phyloP scores from a whole-genome alignment of 139 green algal genomes.

The Chlamydomonas schloesseri region DNA sequence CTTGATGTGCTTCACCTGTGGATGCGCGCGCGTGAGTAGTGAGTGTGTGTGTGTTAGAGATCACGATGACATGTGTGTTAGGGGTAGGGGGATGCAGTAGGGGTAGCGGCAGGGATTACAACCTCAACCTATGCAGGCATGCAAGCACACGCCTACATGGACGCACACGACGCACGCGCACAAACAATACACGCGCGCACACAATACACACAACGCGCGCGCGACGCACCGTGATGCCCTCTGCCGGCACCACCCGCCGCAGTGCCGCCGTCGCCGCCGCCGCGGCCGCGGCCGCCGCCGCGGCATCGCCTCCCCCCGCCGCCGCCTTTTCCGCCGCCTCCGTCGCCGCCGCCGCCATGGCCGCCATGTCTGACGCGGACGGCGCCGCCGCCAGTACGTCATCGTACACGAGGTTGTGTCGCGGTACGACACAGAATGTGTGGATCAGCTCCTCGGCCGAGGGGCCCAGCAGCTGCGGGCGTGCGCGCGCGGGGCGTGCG shows the following conservation, averaged over 20 bases:
- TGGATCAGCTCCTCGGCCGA: constrained; percentile 39
- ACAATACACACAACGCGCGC: too few species aligned
- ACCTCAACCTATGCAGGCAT: too few species aligned
- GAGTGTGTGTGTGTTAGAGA: too few species aligned
- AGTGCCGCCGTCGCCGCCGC: background rate
- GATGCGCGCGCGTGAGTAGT: too few species aligned
- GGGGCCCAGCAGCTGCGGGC: background rate
- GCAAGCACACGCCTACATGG: too few species aligned
- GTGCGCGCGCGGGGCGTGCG: too few species aligned
- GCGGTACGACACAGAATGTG: constrained; percentile 37
- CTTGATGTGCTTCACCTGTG: constrained; percentile 41
- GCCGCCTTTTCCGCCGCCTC: background rate
- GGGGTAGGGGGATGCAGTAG: too few species aligned
- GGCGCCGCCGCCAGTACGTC: constrained; percentile 13
- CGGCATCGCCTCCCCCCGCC: background rate
- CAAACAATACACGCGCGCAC: too few species aligned
- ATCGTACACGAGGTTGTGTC: constrained; percentile 36
- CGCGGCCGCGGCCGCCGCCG: background rate
- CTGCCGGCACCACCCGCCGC: constrained; percentile 12
- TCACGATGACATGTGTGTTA: too few species aligned
- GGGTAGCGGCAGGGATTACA: too few species aligned
- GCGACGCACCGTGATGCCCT: constrained; percentile 24
- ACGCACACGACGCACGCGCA: too few species aligned
- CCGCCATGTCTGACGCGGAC: constrained; percentile 14
- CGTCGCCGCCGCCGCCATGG: background rate